A percentile compares a stretch with the other conserved stretches of the same genome.
phyloP scores from a whole-genome alignment of 768 basidiomycete genomes.

The Termitomyces sp. region DNA sequence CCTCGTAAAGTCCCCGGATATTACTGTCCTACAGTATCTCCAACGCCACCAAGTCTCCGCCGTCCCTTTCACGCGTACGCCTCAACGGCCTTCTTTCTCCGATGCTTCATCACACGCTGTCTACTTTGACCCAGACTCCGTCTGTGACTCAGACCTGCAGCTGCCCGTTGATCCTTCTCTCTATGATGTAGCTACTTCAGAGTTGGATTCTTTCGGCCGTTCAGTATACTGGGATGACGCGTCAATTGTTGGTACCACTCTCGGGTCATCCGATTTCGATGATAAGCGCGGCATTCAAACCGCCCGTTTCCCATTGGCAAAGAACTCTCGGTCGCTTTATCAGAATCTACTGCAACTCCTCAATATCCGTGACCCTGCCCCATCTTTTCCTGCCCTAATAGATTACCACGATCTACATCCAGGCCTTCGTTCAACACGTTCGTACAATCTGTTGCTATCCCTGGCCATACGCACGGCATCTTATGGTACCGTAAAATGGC shows the following conservation, averaged over 20 bases:
- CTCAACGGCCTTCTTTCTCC: not conserved
- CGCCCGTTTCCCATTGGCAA: constrained; percentile 21
- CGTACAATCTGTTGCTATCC: constrained; percentile 38
- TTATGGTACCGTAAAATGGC: constrained; percentile 36
- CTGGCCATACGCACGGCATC: constrained; percentile 46
- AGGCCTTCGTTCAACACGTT: constrained; percentile 31
- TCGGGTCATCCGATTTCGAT: not conserved
- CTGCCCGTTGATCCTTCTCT: constrained; percentile 21
- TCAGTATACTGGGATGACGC: constrained; percentile 9
- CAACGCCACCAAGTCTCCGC: not conserved
- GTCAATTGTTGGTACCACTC: constrained; percentile 7
- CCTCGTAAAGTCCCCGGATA: not conserved
- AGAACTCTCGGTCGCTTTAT: constrained; percentile 28
- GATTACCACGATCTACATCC: constrained; percentile 41
- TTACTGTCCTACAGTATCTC: not conserved
- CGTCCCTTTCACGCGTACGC: not conserved
- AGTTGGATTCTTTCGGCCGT: not conserved
- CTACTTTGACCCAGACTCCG: constrained; percentile 16
- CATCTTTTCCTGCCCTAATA: constrained; percentile 32
- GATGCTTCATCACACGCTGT: not conserved
- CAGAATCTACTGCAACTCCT: constrained; percentile 36
- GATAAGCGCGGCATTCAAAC: not conserved
- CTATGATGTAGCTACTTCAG: not conserved
- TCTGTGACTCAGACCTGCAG: constrained; percentile 19
- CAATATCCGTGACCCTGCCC: constrained; percentile 21